Conservation (phyloP, 768 basidiomycete genomes). For the Pleurotus tuber-regium region DNA sequence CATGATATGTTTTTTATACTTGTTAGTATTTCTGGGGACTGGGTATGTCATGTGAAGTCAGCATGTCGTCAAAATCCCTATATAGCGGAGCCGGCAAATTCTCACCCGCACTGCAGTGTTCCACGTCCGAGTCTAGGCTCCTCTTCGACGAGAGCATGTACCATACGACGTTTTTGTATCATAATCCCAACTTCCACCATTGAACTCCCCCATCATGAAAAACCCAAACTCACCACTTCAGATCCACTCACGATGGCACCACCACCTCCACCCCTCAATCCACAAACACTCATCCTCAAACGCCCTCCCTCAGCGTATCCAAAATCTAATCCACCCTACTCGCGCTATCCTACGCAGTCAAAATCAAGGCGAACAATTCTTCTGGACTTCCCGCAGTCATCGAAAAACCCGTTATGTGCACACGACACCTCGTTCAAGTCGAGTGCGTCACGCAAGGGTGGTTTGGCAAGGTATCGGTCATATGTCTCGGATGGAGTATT, state of each 20-base stretch:
- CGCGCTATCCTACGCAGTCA: conserved; percentile 24
- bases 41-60: too few relatives aligned
- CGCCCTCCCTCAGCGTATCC: conserved; percentile 21
- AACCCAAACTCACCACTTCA: background rate
- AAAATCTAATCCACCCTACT: conserved; percentile 34
- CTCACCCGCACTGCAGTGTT: too few relatives aligned
- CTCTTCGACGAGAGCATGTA: too few relatives aligned
- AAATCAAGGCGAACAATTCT: conserved; percentile 13
- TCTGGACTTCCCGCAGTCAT: conserved; percentile 42
- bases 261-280: conserved; percentile 26
- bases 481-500: conserved; percentile 36
- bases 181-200: too few relatives aligned
- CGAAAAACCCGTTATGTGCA: conserved; percentile 32
- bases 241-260: conserved; percentile 23
- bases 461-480: conserved; percentile 21
- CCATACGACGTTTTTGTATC: too few relatives aligned
- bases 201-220: background rate
- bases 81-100: too few relatives aligned
- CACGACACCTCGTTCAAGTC: conserved; percentile 20
- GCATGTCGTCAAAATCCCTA: too few relatives aligned
- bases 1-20: too few relatives aligned
- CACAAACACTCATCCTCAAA: conserved; percentile 24
- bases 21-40: too few relatives aligned
- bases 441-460: conserved; percentile 15
- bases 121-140: too few relatives aligned